phyloP scores from a whole-genome alignment of 2,329 filamentous ascomycete genomes.

The Nannizzia gypsea region DNA sequence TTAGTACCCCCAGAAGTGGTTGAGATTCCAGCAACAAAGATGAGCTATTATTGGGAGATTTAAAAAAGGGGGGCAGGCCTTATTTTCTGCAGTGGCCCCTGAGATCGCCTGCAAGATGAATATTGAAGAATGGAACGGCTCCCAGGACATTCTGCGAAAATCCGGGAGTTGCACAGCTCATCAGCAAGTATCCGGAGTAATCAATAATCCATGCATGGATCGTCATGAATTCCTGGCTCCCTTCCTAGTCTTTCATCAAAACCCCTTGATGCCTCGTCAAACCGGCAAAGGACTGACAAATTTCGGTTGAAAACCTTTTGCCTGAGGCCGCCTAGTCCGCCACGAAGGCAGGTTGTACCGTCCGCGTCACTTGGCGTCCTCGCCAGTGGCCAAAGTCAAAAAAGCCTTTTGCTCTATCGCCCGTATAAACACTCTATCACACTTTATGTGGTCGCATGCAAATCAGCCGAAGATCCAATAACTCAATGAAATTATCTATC shows the following conservation, averaged over 20 bases:
- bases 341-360: not conserved
- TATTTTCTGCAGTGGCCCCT: slow-evolving; percentile 1
- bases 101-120: not conserved
- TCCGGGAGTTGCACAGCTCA: not conserved
- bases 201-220: not conserved
- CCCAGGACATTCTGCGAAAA: not conserved
- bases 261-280: not conserved
- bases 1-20: not conserved
- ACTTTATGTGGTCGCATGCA: not conserved
- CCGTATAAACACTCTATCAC: not conserved
- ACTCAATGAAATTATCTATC: not conserved
- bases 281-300: not conserved
- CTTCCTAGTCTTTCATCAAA: not conserved
- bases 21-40: not conserved
- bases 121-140: not conserved
- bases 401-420: not conserved
- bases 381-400: not conserved
- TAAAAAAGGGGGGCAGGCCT: not conserved
- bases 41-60: not conserved
- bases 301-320: not conserved
- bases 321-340: not conserved
- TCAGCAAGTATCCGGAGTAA: not conserved
- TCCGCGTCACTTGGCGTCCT: not conserved
- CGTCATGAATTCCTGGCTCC: not conserved
- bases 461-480: not conserved